phyloP scores from a whole-genome alignment of 805 yeast genomes.

The Zygoascus flipseniorum region DNA sequence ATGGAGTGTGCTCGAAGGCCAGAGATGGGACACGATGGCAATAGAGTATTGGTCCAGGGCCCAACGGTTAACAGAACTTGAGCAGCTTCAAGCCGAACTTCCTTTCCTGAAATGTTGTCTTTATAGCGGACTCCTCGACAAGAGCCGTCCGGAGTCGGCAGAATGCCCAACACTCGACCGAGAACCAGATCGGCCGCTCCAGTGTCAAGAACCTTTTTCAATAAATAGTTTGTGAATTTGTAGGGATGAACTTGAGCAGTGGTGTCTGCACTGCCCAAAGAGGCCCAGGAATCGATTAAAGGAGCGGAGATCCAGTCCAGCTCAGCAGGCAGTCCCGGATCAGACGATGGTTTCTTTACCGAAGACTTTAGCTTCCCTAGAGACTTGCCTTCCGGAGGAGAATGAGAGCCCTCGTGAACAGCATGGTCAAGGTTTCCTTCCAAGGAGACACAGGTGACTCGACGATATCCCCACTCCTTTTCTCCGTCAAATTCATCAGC shows the following conservation, averaged over 20 bases:
- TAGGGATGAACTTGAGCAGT: conserved; percentile 98
- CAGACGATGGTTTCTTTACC: conserved; percentile 2
- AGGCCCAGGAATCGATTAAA: conserved; percentile 63
- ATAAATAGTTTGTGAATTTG: conserved; percentile 76
- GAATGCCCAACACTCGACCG: conserved; percentile 67
- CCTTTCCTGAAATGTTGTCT: background rate
- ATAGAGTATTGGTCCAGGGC: conserved; percentile 90
- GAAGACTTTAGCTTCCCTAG: conserved; percentile 1
- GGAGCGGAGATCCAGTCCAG: conserved; percentile 65
- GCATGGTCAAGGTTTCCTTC: conserved; percentile 59
- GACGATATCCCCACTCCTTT: conserved; percentile 85
- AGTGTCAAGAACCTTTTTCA: conserved; percentile 70
- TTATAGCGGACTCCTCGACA: conserved; percentile 55
- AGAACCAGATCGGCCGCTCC: conserved; percentile 78
- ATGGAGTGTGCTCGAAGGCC: conserved; percentile 94
- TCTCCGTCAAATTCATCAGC: conserved; percentile 76
- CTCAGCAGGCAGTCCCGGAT: conserved; percentile 42
- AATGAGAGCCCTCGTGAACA: background rate
- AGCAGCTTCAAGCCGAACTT: conserved; percentile 44
- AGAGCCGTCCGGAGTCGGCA: conserved; percentile 25
- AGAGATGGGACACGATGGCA: conserved; percentile 90
- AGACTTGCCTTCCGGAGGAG: background rate
- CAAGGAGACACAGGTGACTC: conserved; percentile 74
- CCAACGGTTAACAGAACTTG: conserved; percentile 84
- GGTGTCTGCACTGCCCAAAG: conserved; percentile 73